These are phyloP conservation scores for Trichoderma virens DNA, from an alignment of 495 filamentous ascomycete genomes.

Conservation along the genomic window DNA sequence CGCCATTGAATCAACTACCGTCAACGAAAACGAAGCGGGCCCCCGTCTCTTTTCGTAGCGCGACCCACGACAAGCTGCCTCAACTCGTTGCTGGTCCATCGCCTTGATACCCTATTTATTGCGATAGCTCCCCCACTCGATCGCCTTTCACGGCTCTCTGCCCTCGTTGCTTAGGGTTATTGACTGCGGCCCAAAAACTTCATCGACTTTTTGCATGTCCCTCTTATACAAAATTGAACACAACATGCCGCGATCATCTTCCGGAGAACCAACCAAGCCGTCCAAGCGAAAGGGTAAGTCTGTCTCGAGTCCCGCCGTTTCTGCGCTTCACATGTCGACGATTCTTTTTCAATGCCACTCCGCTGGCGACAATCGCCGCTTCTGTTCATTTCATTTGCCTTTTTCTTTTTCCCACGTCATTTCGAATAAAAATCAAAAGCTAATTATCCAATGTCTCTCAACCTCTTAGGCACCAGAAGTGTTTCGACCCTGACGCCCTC, in stretches of 20 bases:
- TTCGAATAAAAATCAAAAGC: neutral
- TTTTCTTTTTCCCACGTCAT: neutral
- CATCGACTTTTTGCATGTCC: constrained; percentile 1
- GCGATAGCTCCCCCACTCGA: neutral
- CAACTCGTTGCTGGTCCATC: too few species aligned
- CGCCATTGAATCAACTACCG: neutral
- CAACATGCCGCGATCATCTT: constrained; percentile 8
- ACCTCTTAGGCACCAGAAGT: constrained; percentile 48
- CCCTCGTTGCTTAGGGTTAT: neutral
- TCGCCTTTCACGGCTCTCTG: neutral
- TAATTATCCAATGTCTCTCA: constrained; percentile 1
- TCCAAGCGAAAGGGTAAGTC: constrained; percentile 32
- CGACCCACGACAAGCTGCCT: neutral
- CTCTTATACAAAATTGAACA: neutral
- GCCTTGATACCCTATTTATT: neutral
- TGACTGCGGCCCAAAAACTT: neutral
- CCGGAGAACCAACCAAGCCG: constrained; percentile 22
- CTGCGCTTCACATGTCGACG: neutral
- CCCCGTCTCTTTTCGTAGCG: neutral
- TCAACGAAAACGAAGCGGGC: neutral
- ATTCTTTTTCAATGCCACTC: neutral
- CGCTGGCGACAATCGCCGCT: neutral
- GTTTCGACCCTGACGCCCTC: constrained; percentile 67
- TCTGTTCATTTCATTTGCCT: neutral
- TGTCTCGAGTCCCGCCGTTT: neutral